These are phyloP conservation scores for Prototheca wickerhamii DNA, from an alignment of 163 green algal genomes.

Conservation along the genomic window DNA sequence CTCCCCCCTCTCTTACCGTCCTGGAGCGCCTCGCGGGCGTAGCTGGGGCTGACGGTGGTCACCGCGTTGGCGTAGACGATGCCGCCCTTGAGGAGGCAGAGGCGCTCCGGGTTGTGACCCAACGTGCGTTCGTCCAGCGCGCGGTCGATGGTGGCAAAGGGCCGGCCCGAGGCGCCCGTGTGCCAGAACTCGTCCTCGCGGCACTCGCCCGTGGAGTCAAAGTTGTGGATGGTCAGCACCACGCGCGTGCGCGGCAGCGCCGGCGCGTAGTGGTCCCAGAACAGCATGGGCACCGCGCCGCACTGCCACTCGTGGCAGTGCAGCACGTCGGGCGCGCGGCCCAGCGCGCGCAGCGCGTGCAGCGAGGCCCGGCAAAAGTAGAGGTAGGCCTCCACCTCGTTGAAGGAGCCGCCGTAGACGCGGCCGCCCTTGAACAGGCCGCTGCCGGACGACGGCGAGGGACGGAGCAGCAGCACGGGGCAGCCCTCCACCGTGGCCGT, in stretches of 20 bases:
- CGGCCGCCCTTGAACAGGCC: conserved; percentile 77
- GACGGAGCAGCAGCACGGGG: conserved; percentile 70
- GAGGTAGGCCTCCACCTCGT: conserved; percentile 92
- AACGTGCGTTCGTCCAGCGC: conserved; percentile 93
- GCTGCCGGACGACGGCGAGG: conserved; percentile 49
- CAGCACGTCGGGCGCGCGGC: conserved; percentile 69
- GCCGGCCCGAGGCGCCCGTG: conserved; percentile 32
- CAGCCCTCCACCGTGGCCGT: conserved; percentile 70
- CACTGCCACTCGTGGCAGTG: conserved; percentile 92
- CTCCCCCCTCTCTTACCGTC: conserved; percentile 24
- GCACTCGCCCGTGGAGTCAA: conserved; percentile 85
- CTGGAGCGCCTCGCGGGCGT: conserved; percentile 50
- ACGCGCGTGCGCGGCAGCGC: conserved; percentile 33
- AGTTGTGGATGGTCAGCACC: conserved; percentile 93
- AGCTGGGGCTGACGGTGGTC: conserved; percentile 84
- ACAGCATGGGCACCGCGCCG: conserved; percentile 70
- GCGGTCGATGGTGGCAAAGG: neutral
- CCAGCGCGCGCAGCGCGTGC: conserved; percentile 49
- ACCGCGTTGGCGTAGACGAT: conserved; percentile 87
- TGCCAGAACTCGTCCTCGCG: conserved; percentile 78
- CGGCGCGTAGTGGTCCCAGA: conserved; percentile 54
- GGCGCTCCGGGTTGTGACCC: conserved; percentile 91
- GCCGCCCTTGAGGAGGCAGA: conserved; percentile 87
- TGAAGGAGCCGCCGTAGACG: conserved; percentile 87
- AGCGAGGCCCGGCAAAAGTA: conserved; percentile 79